Evolutionary conservation across 1,284 basidiomycete species (phyloP).

Genomic region (Ganoderma lingzhi): DNA sequence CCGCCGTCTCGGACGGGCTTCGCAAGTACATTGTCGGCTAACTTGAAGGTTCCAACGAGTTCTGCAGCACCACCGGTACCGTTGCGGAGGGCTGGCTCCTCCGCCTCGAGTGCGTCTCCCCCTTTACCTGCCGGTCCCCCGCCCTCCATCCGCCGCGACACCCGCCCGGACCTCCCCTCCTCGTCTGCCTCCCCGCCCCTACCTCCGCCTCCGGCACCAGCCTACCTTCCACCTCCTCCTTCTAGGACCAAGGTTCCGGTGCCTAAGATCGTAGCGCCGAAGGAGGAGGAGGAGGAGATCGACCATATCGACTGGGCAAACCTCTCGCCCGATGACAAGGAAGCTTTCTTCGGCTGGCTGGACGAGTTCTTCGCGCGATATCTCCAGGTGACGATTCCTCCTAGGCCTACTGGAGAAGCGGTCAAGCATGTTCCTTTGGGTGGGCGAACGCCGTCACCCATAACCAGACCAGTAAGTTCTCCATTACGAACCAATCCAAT

Average conservation of each 20-base stretch:
- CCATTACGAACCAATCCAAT: too few relatives aligned
- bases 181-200: constrained; percentile 28
- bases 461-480: constrained; percentile 21
- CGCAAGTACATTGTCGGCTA: constrained; percentile 12
- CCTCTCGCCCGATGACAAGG: constrained; percentile 70
- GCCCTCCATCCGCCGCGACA: constrained; percentile 33
- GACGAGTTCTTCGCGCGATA: constrained; percentile 77
- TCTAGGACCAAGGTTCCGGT: constrained; percentile 3
- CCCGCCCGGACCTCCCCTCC: constrained; percentile 32
- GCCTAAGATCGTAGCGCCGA: constrained; percentile 3
- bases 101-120: constrained; percentile 14
- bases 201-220: constrained; percentile 7
- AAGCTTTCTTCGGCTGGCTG: constrained; percentile 76
- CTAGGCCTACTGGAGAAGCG: constrained; percentile 16
- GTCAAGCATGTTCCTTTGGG: constrained; percentile 22
- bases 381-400: constrained; percentile 35
- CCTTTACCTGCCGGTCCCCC: constrained; percentile 24
- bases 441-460: constrained; percentile 24
- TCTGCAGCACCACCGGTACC: constrained; percentile 20
- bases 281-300: constrained; percentile 14
- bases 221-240: neutral
- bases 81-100: constrained; percentile 14
- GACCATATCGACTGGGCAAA: constrained; percentile 71
- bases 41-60: constrained; percentile 2
- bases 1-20: constrained; percentile 30